These are phyloP conservation scores for Acacia confusa DNA, from an alignment of 306 rosid genomes.

Conservation along the genomic window DNA sequence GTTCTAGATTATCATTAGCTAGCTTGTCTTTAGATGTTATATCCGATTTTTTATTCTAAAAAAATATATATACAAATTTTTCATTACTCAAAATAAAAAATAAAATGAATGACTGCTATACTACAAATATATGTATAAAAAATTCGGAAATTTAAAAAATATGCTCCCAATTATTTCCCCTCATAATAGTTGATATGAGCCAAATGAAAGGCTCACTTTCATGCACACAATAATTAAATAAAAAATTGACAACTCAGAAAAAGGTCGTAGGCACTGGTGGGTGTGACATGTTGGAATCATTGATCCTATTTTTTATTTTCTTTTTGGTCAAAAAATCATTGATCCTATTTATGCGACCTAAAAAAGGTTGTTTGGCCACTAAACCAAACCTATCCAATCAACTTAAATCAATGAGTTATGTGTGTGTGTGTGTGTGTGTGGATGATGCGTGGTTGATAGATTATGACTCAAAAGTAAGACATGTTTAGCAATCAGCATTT, in stretches of 20 bases:
- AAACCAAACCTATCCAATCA: slow-evolving; percentile 19
- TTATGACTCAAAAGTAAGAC: background rate
- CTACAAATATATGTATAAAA: background rate
- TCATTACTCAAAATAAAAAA: background rate
- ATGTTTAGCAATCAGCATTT: background rate
- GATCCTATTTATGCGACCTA: slow-evolving; percentile 22
- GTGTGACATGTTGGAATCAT: slow-evolving; percentile 27
- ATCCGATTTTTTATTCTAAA: too few species aligned
- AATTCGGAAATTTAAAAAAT: background rate
- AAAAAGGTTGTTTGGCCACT: slow-evolving; percentile 27
- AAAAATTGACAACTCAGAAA: slow-evolving; percentile 26
- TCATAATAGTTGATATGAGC: background rate
- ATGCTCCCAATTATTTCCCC: background rate
- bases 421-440: too few species aligned
- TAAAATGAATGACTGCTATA: background rate
- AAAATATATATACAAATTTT: background rate
- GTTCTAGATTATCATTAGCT: too few species aligned
- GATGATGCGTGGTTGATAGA: background rate
- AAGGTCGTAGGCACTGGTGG: slow-evolving; percentile 19
- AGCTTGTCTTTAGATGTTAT: too few species aligned
- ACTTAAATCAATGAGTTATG: slow-evolving; percentile 10
- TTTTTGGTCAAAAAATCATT: too few species aligned
- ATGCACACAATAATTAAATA: slow-evolving; percentile 4
- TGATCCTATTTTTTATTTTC: slow-evolving; percentile 18
- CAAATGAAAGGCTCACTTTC: slow-evolving; percentile 13